These are phyloP conservation scores for Arthromyces matolae DNA, from an alignment of 768 basidiomycete genomes.

Conservation along the genomic window DNA sequence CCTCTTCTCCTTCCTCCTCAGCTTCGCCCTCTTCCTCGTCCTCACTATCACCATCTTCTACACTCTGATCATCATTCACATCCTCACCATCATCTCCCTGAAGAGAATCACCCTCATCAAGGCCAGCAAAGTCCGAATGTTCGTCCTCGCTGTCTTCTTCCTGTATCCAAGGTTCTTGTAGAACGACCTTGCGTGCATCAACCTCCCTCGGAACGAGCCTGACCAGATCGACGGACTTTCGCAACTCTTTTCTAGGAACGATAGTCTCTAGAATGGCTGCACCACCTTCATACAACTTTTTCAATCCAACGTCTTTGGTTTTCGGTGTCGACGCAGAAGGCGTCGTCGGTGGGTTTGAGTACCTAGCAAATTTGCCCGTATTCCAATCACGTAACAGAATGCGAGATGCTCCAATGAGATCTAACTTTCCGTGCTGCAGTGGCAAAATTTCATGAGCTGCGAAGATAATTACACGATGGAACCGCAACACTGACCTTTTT, in stretches of 20 bases:
- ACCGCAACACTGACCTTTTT: slow-evolving; percentile 55
- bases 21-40: slow-evolving; percentile 29
- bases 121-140: slow-evolving; percentile 32
- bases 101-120: slow-evolving; percentile 32
- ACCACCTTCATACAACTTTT: slow-evolving; percentile 43
- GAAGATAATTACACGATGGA: not conserved
- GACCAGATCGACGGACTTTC: slow-evolving; percentile 58
- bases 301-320: slow-evolving; percentile 11
- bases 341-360: slow-evolving; percentile 49
- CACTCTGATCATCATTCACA: slow-evolving; percentile 35
- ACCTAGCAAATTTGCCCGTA: slow-evolving; percentile 67
- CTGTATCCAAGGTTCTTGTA: slow-evolving; percentile 37
- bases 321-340: slow-evolving; percentile 9
- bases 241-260: slow-evolving; percentile 61
- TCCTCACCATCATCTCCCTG: slow-evolving; percentile 35
- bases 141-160: slow-evolving; percentile 24
- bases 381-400: slow-evolving; percentile 85
- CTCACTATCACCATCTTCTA: slow-evolving; percentile 36
- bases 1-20: slow-evolving; percentile 43
- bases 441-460: slow-evolving; percentile 16
- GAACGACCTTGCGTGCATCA: slow-evolving; percentile 36
- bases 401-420: slow-evolving; percentile 71
- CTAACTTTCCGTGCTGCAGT: slow-evolving; percentile 75
- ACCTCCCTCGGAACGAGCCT: slow-evolving; percentile 35
- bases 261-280: slow-evolving; percentile 44